phyloP scores from a whole-genome alignment of 352 stramenopile species.

The Stramenopiles sp. region DNA sequence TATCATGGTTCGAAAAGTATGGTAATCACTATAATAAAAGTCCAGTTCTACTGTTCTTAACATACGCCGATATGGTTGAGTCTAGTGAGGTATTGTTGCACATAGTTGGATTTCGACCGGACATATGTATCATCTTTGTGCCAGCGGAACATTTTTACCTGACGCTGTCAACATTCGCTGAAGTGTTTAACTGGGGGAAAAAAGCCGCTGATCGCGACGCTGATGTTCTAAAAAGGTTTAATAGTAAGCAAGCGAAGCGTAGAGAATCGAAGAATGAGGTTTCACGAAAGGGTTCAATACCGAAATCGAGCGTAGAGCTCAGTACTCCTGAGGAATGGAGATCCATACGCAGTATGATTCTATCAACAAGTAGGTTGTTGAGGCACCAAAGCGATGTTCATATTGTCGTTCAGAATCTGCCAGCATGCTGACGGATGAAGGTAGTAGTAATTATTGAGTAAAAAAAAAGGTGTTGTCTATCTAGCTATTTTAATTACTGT shows the following conservation, averaged over 20 bases:
- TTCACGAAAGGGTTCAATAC: not conserved
- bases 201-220: not conserved
- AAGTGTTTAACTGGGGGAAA: not conserved
- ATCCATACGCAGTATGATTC: not conserved
- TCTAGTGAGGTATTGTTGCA: not conserved
- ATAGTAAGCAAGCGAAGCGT: not conserved
- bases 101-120: not conserved
- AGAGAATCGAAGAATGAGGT: too few species aligned
- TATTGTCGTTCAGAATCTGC: not conserved
- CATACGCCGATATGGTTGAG: not conserved
- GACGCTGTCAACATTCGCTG: not conserved
- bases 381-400: not conserved
- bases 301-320: not conserved
- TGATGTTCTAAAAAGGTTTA: not conserved
- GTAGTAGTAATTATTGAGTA: not conserved
- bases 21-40: not conserved
- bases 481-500: too few species aligned
- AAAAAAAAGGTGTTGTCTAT: too few species aligned
- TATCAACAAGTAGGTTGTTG: not conserved
- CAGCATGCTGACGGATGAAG: too few species aligned
- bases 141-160: not conserved
- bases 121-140: slow-evolving; percentile 7
- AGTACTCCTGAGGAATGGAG: not conserved
- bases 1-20: not conserved
- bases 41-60: not conserved